Conservation (phyloP, 2,329 filamentous ascomycete genomes). For the Orbilia ellipsospora region DNA sequence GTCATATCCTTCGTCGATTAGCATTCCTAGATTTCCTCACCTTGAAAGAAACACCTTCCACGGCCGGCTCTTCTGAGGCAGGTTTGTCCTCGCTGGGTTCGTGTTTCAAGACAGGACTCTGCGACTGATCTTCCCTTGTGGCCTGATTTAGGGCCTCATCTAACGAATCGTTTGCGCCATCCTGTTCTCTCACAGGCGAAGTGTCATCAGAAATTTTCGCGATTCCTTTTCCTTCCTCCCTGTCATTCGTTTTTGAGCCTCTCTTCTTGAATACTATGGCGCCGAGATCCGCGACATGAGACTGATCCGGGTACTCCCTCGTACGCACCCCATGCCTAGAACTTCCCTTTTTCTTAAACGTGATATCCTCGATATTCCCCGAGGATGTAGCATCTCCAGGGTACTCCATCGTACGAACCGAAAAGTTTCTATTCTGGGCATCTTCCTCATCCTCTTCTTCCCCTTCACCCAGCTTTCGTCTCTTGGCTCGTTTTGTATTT, state of each 20-base stretch:
- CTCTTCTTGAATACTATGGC: slow-evolving; percentile 56
- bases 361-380: slow-evolving; percentile 63
- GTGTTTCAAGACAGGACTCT: slow-evolving; percentile 48
- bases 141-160: slow-evolving; percentile 37
- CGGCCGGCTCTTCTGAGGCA: slow-evolving; percentile 54
- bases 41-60: slow-evolving; percentile 76
- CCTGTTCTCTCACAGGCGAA: slow-evolving; percentile 16
- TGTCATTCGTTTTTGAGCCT: slow-evolving; percentile 60
- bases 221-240: slow-evolving; percentile 49
- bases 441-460: slow-evolving; percentile 60
- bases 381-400: slow-evolving; percentile 58
- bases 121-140: slow-evolving; percentile 55
- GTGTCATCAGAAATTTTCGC: slow-evolving; percentile 59
- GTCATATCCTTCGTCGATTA: slow-evolving; percentile 51
- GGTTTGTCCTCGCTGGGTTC: slow-evolving; percentile 40
- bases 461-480: slow-evolving; percentile 63
- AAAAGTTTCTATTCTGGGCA: slow-evolving; percentile 56
- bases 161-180: slow-evolving; percentile 18
- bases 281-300: slow-evolving; percentile 21
- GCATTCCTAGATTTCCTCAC: slow-evolving; percentile 77
- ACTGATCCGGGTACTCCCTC: slow-evolving; percentile 59
- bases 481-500: slow-evolving; percentile 73
- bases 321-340: slow-evolving; percentile 49
- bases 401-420: slow-evolving; percentile 59
- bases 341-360: slow-evolving; percentile 62